Base-by-base conservation (phyloP, 257 asterid species). In the Ocimum tenuiflorum region DNA sequence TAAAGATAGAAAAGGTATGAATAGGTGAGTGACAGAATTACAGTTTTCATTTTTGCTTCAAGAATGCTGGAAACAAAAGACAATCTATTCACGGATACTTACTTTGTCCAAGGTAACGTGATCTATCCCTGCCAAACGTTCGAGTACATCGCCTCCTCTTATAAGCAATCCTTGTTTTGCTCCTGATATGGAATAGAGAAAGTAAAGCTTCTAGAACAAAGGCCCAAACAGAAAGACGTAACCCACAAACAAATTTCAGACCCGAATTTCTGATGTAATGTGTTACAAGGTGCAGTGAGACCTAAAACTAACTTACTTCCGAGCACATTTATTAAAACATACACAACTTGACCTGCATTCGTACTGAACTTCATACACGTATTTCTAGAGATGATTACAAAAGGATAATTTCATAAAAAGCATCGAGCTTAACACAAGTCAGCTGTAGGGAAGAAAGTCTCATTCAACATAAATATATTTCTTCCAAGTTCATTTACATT, bases 71-170 rank as follows among this genome's bases (percentile, higher is more conserved):
- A 68, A 17, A 31, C 27, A 12, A 42, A 18, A n/a, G n/a, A 33
- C 12, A 53, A 36, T 15, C 56, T 20, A 51, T 33, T 47, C 54
- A 20, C 24, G 52, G 11, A 12, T 52, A 43, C 76, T 14, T 81
- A 92, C 99, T 83, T 92, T 92, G 75, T 92, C 99, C 75, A 92
- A 74, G 65, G 87, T 79, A 73, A 92, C 69, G 73, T 76, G 72
- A 78, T 89, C 87, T 63, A 92, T 81, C 69, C 88, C 85, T 13
- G 97, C 89, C 86, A 92, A 74, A 64, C 99, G 92, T 73, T 92
- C 95, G 73, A 92, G 77, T 48, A 92, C 95, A 79, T 92, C 99
- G 68, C 99, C 99, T 77, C 99, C 99, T 79, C 99, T 80, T 12
- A 92, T 81, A 63, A 92, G 86, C 72, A 92, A 95, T 43, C 99